Conservation (phyloP, 257 asterid species). For the Gentiana straminea region DNA sequence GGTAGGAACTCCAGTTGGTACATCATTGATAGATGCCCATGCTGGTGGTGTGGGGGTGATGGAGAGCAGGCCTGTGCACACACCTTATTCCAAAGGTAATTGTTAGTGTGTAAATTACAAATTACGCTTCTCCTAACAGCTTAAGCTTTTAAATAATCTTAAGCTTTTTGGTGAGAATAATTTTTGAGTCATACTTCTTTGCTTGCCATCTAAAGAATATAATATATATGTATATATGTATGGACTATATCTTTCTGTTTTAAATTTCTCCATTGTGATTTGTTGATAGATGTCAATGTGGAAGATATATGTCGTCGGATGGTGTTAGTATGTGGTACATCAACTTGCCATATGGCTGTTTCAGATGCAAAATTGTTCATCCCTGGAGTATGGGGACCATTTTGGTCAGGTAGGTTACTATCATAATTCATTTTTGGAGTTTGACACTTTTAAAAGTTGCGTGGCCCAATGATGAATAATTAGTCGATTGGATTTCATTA, state of each 20-base stretch:
- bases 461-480: background rate
- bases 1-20: slow-evolving; percentile 87
- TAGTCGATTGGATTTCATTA: no score
- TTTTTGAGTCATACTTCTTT: background rate
- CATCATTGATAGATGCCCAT: slow-evolving; percentile 96
- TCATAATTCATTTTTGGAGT: background rate
- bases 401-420: slow-evolving; percentile 77
- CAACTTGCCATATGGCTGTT: slow-evolving; percentile 94
- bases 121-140: no score
- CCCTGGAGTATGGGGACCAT: slow-evolving; percentile 99
- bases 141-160: no score
- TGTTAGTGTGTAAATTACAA: background rate
- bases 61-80: slow-evolving; percentile 58
- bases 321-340: slow-evolving; percentile 99
- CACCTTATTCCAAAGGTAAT: slow-evolving; percentile 44
- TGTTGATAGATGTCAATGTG: slow-evolving; percentile 43
- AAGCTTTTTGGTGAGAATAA: no score
- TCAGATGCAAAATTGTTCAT: slow-evolving; percentile 71
- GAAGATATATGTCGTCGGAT: slow-evolving; percentile 73
- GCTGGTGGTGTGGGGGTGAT: slow-evolving; percentile 99
- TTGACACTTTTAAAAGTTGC: background rate
- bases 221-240: background rate
- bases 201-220: slow-evolving; percentile 1
- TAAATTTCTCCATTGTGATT: slow-evolving; percentile 4
- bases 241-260: background rate